Evolutionary conservation across 2,329 filamentous ascomycete species (phyloP).

Genomic region (Xylaria sp.): DNA sequence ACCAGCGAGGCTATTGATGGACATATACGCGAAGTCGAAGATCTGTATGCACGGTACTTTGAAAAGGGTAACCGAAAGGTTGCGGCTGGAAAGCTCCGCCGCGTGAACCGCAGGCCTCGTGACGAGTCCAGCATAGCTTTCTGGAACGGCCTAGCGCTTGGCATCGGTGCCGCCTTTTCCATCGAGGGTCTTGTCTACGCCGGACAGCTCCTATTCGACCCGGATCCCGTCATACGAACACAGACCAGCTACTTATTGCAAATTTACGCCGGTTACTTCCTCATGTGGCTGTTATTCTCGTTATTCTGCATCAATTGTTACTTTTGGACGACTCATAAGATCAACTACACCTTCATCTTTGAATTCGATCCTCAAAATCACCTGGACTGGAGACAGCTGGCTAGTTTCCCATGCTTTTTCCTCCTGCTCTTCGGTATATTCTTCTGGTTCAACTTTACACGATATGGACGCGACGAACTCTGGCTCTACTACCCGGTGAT

Average conservation of each 20-base stretch:
- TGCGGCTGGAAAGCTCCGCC: slow-evolving; percentile 79
- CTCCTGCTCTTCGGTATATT: slow-evolving; percentile 71
- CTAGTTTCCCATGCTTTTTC: slow-evolving; percentile 82
- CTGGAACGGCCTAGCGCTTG: slow-evolving; percentile 60
- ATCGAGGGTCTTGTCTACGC: slow-evolving; percentile 62
- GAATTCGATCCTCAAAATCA: slow-evolving; percentile 85
- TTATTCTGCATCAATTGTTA: slow-evolving; percentile 84
- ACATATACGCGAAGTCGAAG: slow-evolving; percentile 75
- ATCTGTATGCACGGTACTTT: slow-evolving; percentile 91
- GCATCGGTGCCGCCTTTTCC: slow-evolving; percentile 59
- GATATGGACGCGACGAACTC: slow-evolving; percentile 59
- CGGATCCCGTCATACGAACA: slow-evolving; percentile 42
- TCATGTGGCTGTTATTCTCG: slow-evolving; percentile 72
- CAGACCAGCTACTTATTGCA: slow-evolving; percentile 70
- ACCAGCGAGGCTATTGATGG: slow-evolving; percentile 78
- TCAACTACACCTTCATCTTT: slow-evolving; percentile 96
- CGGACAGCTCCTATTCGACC: slow-evolving; percentile 44
- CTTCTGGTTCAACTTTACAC: slow-evolving; percentile 84
- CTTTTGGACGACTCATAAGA: slow-evolving; percentile 75
- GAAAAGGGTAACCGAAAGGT: slow-evolving; percentile 90
- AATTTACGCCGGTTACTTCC: slow-evolving; percentile 88
- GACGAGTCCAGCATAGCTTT: slow-evolving; percentile 56
- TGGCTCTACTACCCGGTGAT: slow-evolving; percentile 85
- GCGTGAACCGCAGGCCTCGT: slow-evolving; percentile 54
- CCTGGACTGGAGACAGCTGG: slow-evolving; percentile 83